Percentiles rank a stretch among this genome's conserved stretches.
Evolutionary conservation across 73 alveolate genomes (phyloP).

Genomic region (Uronychia setigera): DNA sequence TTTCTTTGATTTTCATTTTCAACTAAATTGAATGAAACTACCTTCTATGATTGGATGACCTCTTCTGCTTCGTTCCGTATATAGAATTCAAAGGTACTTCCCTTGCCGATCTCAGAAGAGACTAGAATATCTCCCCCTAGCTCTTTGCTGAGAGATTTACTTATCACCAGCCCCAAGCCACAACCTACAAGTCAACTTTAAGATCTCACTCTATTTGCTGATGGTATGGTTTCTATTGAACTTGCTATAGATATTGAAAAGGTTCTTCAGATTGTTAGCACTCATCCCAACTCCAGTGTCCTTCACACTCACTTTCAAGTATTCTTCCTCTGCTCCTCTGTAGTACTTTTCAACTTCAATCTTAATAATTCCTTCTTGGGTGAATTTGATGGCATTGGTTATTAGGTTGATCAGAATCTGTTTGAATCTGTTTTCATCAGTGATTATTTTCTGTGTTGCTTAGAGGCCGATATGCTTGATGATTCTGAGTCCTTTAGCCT

Average conservation of each 20-base stretch:
- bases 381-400: constrained; percentile 41
- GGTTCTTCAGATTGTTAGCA: neutral
- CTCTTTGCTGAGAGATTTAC: constrained; percentile 17
- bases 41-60: no score
- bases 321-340: neutral
- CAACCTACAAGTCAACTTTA: no score
- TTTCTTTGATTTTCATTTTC: no score
- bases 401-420: constrained; percentile 34
- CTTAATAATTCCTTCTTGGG: constrained; percentile 15
- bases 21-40: no score
- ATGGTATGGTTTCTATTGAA: neutral
- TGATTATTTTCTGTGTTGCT: neutral
- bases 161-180: constrained; percentile 32
- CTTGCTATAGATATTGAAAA: constrained; percentile 7
- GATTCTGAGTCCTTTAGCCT: constrained; percentile 12
- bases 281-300: constrained; percentile 27
- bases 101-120: constrained; percentile 1
- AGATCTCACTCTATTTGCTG: neutral
- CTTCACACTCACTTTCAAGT: neutral
- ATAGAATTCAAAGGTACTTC: constrained; percentile 26
- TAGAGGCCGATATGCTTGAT: neutral
- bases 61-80: no score
- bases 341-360: neutral
- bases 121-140: constrained; percentile 42
- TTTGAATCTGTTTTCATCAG: constrained; percentile 27